Evolutionary conservation across 768 basidiomycete species (phyloP).

Genomic region (Porpolomopsis calyptriformis): DNA sequence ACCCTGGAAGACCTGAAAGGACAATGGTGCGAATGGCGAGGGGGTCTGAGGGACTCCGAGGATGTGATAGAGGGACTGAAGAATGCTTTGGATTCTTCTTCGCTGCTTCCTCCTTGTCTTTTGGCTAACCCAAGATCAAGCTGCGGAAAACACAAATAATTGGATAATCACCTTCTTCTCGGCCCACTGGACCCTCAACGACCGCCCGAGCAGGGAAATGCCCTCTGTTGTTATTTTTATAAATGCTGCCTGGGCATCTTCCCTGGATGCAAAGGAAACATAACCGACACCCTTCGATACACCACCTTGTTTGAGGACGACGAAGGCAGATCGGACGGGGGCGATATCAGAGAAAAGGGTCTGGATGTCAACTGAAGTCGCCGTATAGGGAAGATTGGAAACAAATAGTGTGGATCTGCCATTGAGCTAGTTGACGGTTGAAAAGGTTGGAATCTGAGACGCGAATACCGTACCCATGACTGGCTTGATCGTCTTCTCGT

Average conservation of each 20-base stretch:
- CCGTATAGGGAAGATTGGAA: conserved; percentile 83
- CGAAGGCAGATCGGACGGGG: conserved; percentile 87
- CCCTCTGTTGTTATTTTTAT: conserved; percentile 55
- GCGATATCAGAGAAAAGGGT: conserved; percentile 94
- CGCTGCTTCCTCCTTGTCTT: conserved; percentile 19
- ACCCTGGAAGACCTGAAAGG: conserved; percentile 58
- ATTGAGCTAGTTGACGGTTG: conserved; percentile 4
- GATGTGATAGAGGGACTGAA: conserved; percentile 22
- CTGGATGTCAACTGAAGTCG: conserved; percentile 82
- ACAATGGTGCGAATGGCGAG: conserved; percentile 76
- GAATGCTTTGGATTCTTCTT: conserved; percentile 29
- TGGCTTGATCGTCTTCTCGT: conserved; percentile 23
- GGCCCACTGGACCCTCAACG: conserved; percentile 71
- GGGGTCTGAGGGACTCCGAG: conserved; percentile 46
- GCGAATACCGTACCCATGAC: conserved; percentile 22
- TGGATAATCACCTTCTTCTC: conserved; percentile 48
- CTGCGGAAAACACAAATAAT: conserved; percentile 1
- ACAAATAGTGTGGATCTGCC: conserved; percentile 76
- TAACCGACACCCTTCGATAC: conserved; percentile 94
- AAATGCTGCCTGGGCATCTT: conserved; percentile 75
- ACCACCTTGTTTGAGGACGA: conserved; percentile 72
- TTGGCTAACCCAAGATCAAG: background rate
- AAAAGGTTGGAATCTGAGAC: conserved; percentile 5
- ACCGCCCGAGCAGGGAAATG: conserved; percentile 56
- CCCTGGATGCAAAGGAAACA: conserved; percentile 79